Evolutionary conservation across 2,329 filamentous ascomycete species (phyloP).

Genomic region (Endoconidiophora laricicola): DNA sequence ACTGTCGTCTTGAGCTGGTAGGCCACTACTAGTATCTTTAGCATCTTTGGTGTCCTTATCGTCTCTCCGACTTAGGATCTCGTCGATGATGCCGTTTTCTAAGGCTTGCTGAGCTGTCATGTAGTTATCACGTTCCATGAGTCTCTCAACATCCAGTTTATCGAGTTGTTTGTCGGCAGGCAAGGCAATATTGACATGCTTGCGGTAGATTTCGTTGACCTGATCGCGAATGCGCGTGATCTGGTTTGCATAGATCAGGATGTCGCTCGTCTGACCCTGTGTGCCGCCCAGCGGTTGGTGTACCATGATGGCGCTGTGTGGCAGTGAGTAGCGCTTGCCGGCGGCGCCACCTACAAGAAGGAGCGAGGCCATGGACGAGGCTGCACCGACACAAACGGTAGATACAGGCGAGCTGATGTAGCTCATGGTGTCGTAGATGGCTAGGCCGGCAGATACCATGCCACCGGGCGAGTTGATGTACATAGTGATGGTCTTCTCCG

Average conservation of each 20-base stretch:
- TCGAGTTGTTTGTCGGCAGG: slow-evolving; percentile 60
- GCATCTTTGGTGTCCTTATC: background rate
- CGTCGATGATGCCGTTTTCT: slow-evolving; percentile 81
- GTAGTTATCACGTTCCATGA: slow-evolving; percentile 97
- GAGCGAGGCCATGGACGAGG: slow-evolving; percentile 86
- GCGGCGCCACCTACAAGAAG: slow-evolving; percentile 72
- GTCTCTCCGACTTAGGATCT: slow-evolving; percentile 41
- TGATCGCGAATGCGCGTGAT: slow-evolving; percentile 74
- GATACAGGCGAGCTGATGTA: slow-evolving; percentile 89
- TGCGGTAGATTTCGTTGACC: slow-evolving; percentile 77
- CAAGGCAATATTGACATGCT: slow-evolving; percentile 65
- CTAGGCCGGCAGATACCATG: slow-evolving; percentile 62
- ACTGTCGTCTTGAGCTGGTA: too few relatives aligned
- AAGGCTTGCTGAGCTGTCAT: slow-evolving; percentile 76
- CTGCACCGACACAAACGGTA: slow-evolving; percentile 88
- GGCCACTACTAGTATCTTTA: too few relatives aligned
- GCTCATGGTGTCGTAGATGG: slow-evolving; percentile 97
- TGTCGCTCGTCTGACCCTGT: slow-evolving; percentile 54
- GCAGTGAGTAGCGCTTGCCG: slow-evolving; percentile 73
- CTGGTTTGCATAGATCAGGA: slow-evolving; percentile 93
- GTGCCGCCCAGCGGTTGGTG: slow-evolving; percentile 79
- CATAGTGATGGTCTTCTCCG: slow-evolving; percentile 85
- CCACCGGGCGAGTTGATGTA: slow-evolving; percentile 97
- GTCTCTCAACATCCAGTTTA: slow-evolving; percentile 63
- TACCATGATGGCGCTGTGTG: slow-evolving; percentile 93